A percentile compares a stretch with the other conserved stretches of the same genome.
These are phyloP conservation scores for Paulownia fortunei DNA, from an alignment of 257 asterid species.

Conservation along the genomic window DNA sequence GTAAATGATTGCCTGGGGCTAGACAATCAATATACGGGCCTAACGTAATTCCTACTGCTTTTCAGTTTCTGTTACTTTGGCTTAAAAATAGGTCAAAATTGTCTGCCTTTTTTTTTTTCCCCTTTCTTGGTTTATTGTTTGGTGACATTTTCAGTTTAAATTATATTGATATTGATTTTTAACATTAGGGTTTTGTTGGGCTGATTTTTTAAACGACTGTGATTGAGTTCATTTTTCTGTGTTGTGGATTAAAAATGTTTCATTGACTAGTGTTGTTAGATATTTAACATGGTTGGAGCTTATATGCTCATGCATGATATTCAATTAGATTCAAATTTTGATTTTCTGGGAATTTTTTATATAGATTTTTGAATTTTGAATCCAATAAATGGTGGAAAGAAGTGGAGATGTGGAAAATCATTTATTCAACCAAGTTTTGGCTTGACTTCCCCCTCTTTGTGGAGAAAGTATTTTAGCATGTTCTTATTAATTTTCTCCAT, in stretches of 20 bases:
- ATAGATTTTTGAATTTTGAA: background rate
- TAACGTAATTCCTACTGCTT: too few relatives aligned
- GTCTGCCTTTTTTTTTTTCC: background rate
- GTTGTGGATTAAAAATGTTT: conserved; percentile 21
- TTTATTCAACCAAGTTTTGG: conserved; percentile 14
- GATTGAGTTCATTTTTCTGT: background rate
- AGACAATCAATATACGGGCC: too few relatives aligned
- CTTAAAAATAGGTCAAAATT: background rate
- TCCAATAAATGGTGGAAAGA: conserved; percentile 19
- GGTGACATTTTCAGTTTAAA: conserved; percentile 4
- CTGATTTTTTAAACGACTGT: conserved; percentile 12
- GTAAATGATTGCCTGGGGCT: conserved; percentile 8
- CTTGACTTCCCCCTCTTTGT: background rate
- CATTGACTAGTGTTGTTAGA: background rate
- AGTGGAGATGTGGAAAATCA: conserved; percentile 17
- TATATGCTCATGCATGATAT: conserved; percentile 26
- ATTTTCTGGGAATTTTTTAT: conserved; percentile 22
- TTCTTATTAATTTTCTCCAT: background rate
- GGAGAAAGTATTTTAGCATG: background rate
- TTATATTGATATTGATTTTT: too few relatives aligned
- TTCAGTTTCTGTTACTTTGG: background rate
- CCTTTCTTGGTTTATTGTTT: conserved; percentile 5
- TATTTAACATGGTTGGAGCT: conserved; percentile 16
- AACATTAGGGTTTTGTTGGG: too few relatives aligned
- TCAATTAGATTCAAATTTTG: conserved; percentile 14